phyloP scores from a whole-genome alignment of 352 stramenopile genomes.

The Phytophthora vignae region DNA sequence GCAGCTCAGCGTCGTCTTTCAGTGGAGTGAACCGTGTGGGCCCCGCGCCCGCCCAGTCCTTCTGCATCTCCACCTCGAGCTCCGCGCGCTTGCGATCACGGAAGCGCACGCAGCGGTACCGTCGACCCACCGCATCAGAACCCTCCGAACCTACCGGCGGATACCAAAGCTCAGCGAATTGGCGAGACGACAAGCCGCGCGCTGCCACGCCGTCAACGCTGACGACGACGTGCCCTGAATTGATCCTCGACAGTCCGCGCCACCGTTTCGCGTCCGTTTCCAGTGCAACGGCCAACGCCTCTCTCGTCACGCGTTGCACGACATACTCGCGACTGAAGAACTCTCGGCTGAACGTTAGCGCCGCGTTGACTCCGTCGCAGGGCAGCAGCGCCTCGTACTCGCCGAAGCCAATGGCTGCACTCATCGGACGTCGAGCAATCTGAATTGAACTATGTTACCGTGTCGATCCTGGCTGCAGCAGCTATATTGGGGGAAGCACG shows the following conservation, averaged over 20 bases:
- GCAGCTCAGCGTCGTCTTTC: constrained; percentile 18
- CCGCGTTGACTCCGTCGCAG: constrained; percentile 14
- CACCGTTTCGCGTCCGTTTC: constrained; percentile 12
- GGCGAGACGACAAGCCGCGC: constrained; percentile 33
- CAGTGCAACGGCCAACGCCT: constrained; percentile 21
- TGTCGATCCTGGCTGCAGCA: neutral
- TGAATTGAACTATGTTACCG: constrained; percentile 4
- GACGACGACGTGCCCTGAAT: constrained; percentile 43
- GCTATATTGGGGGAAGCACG: constrained; percentile 12
- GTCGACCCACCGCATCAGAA: neutral
- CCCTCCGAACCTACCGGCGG: neutral
- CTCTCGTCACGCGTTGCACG: constrained; percentile 35
- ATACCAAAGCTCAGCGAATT: constrained; percentile 45
- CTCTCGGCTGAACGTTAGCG: constrained; percentile 43
- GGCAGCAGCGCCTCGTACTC: constrained; percentile 47
- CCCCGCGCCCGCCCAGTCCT: constrained; percentile 21
- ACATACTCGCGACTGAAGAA: constrained; percentile 56
- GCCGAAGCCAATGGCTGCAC: constrained; percentile 26
- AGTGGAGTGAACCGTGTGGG: constrained; percentile 10
- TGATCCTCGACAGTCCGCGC: constrained; percentile 34
- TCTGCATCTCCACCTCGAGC: constrained; percentile 44
- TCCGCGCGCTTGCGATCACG: constrained; percentile 47
- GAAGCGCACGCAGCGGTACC: constrained; percentile 28
- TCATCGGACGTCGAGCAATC: constrained; percentile 24
- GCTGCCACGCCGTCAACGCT: constrained; percentile 36